A percentile compares a stretch with the other conserved stretches of the same genome.
Conservation (phyloP, 345 rosid genomes). For the Hevea brasiliensis region DNA sequence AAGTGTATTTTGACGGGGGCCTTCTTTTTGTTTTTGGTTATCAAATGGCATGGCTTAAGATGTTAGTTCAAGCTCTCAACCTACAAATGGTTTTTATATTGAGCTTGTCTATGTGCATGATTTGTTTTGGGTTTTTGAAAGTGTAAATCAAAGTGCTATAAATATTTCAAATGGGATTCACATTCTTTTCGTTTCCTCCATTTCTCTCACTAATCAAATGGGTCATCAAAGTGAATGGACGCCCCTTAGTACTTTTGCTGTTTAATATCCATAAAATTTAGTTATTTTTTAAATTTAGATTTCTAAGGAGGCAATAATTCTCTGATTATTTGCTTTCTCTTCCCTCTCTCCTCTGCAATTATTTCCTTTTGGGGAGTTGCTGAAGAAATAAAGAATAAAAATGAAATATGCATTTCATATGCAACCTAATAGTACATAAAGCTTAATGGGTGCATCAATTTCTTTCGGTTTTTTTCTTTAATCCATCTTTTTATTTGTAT, state of each 20-base stretch:
- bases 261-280: no score
- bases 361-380: constrained; percentile 2
- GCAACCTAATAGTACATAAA: not conserved
- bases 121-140: not conserved
- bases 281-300: not conserved
- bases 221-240: constrained; percentile 40
- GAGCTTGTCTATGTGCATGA: not conserved
- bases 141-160: not conserved
- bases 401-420: not conserved
- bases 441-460: not conserved
- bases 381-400: constrained; percentile 3
- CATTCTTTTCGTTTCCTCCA: not conserved
- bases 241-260: no score
- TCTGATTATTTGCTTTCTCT: constrained; percentile 12
- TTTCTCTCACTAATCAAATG: constrained; percentile 11
- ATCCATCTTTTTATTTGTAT: not conserved
- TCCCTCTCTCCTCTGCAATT: constrained; percentile 7
- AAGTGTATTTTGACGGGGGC: constrained; percentile 20
- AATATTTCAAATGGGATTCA: not conserved
- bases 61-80: no score
- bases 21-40: constrained; percentile 7
- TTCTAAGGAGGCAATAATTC: constrained; percentile 13
- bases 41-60: no score
- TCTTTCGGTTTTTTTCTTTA: not conserved
- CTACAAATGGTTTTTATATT: not conserved